Conservation (phyloP, 192 early-diverging fungal genomes). For the Podila minutissima region DNA sequence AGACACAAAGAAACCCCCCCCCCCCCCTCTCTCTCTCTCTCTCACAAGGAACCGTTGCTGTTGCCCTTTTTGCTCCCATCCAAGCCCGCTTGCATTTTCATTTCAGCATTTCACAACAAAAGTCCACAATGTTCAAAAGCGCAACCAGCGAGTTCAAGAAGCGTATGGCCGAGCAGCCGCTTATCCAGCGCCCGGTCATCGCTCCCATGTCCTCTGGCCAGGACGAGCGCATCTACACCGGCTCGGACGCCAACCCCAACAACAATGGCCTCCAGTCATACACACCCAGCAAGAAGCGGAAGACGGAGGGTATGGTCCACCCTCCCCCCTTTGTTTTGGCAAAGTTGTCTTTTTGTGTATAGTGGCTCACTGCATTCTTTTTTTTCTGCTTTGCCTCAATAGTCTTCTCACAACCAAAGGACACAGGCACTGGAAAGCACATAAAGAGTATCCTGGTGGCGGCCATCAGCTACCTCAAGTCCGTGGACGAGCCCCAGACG, state of each 20-base stretch:
- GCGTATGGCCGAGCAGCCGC: conserved; percentile 60
- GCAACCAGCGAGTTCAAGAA: conserved; percentile 56
- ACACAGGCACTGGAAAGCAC: conserved; percentile 62
- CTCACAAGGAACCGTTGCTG: too few relatives aligned
- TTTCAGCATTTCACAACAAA: too few relatives aligned
- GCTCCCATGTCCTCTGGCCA: conserved; percentile 18
- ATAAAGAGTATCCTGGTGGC: conserved; percentile 63
- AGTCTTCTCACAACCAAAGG: conserved; percentile 67
- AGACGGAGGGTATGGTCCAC: conserved; percentile 25
- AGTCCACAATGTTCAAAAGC: conserved; percentile 17
- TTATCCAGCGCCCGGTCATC: conserved; percentile 47
- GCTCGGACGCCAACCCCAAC: conserved; percentile 49
- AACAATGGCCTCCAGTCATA: conserved; percentile 42
- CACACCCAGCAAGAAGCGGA: conserved; percentile 35
- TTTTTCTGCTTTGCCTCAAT: neutral
- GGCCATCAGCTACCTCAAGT: conserved; percentile 65
- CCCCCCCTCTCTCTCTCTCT: too few relatives aligned
- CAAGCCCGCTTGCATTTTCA: too few relatives aligned
- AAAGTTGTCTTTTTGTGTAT: neutral
- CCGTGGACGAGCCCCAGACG: conserved; percentile 68
- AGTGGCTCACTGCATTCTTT: neutral
- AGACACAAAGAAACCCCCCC: too few relatives aligned
- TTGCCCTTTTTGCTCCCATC: too few relatives aligned
- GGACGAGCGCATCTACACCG: conserved; percentile 17
- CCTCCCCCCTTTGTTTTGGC: neutral